Base-by-base conservation (phyloP, 2,329 filamentous ascomycete species). In the Fusarium sp. region DNA sequence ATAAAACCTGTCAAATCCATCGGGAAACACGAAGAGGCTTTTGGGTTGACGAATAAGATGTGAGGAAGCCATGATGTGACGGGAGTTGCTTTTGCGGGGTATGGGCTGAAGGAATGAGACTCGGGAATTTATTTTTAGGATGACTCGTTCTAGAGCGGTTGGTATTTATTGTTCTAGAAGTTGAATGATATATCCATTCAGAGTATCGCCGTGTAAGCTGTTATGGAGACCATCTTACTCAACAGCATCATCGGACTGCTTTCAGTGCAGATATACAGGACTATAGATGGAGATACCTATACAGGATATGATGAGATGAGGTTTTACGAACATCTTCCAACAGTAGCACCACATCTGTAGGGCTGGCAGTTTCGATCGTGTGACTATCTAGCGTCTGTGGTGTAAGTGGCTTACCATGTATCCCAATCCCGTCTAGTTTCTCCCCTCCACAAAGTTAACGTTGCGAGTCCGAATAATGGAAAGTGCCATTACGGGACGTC, bases 301-400 rank as follows among this genome's bases (percentile, higher is more conserved):
- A 12, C 27, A 29, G 16, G 20, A 29, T 48, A 32, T 25, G 7
- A 25, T 11, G 13, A 20, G 11, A 47, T 47, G 12, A 25, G 11
- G 5, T 27, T 16, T 6, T 52, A 52, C n/a, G 10, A 34, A 44
- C 8, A n/a, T 13, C 32, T 7, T 41, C 12, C 12, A 44, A 42
- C 6, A 25, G 49, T 32, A 49, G 40, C 41, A 45, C 52, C 37
- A 48, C 46, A 58, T 57, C 37, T 48, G 46, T 54, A 68, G 52
- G 65, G 64, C 65, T 67, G 65, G 65, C 24, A 67, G 63, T 13
- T 61, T 20, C 48, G 62, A 66, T 66, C 63, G 62, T 66, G 63
- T 67, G 63, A 66, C 62, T 61, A n/a, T 16, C 37, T 27, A 29
- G 42, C 29, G 34, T 37, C 47, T 59, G 37, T 45, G 12, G 52